Conservation (phyloP, 192 early-diverging fungal species). For the Podila horticola region DNA sequence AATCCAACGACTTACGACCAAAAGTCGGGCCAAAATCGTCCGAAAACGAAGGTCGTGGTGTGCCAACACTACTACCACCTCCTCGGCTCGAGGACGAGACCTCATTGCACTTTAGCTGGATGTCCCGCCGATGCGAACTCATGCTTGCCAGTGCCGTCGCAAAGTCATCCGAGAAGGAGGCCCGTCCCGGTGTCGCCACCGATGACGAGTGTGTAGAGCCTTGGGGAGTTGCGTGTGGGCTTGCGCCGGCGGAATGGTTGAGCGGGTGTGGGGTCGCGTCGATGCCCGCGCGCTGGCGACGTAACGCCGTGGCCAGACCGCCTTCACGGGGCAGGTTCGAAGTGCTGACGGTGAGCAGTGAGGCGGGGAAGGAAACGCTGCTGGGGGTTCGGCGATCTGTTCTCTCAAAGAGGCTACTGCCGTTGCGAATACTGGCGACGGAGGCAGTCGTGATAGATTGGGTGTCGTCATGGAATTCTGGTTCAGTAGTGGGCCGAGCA, state of each 20-base stretch:
- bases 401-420: slow-evolving; percentile 15
- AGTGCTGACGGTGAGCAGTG: background rate
- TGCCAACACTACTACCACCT: too few species aligned
- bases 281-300: slow-evolving; percentile 1
- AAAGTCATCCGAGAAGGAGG: slow-evolving; percentile 23
- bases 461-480: background rate
- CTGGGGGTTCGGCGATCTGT: background rate
- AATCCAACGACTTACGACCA: background rate
- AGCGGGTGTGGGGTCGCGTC: slow-evolving; percentile 4
- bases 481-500: background rate
- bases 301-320: too few species aligned
- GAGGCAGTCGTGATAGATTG: background rate
- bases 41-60: background rate
- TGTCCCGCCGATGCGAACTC: background rate
- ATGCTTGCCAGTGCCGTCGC: background rate
- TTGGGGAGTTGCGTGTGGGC: background rate
- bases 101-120: background rate
- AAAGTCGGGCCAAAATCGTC: background rate
- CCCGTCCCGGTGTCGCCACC: background rate
- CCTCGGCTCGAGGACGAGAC: too few species aligned
- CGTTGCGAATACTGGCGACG: slow-evolving; percentile 9
- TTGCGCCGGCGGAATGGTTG: background rate
- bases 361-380: background rate
- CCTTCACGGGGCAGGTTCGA: background rate
- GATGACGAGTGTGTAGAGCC: background rate